These are phyloP conservation scores for Chrysoporthe cubensis DNA, from an alignment of 2,329 filamentous ascomycete genomes.

Conservation along the genomic window DNA sequence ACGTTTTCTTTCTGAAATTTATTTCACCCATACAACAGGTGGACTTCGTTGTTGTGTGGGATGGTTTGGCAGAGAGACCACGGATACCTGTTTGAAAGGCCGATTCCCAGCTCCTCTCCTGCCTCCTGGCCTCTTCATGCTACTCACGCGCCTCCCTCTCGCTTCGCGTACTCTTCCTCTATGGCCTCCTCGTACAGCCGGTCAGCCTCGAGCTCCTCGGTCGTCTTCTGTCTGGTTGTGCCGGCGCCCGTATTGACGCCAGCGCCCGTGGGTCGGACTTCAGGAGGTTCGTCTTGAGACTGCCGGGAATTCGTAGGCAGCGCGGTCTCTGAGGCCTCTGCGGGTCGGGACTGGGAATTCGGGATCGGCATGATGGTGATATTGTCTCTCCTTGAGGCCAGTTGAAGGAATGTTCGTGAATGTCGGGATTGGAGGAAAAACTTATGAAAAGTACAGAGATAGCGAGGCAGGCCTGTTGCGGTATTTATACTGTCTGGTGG, in stretches of 20 bases:
- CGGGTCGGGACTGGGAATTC: neutral
- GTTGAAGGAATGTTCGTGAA: neutral
- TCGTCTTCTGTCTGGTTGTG: conserved; percentile 51
- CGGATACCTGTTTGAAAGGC: too few species aligned
- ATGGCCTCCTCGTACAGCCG: conserved; percentile 55
- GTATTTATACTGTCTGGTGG: neutral
- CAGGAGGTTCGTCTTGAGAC: neutral
- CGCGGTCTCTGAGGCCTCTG: neutral
- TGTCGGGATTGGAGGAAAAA: neutral
- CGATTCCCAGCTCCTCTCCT: too few species aligned
- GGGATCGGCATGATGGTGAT: conserved; percentile 5
- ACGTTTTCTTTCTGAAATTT: too few species aligned
- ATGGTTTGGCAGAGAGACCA: too few species aligned
- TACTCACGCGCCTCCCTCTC: conserved; percentile 52
- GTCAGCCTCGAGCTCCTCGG: conserved; percentile 54
- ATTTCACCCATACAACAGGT: too few species aligned
- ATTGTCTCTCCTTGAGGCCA: neutral
- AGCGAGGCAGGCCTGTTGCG: neutral
- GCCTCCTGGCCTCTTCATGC: too few species aligned
- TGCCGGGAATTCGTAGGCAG: neutral
- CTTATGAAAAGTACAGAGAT: neutral
- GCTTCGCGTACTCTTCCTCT: conserved; percentile 60
- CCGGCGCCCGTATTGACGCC: conserved; percentile 56
- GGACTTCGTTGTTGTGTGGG: too few species aligned
- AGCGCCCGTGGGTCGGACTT: conserved; percentile 42